phyloP scores from a whole-genome alignment of 176 grass and related monocot species.

The Eleusine coracana region DNA sequence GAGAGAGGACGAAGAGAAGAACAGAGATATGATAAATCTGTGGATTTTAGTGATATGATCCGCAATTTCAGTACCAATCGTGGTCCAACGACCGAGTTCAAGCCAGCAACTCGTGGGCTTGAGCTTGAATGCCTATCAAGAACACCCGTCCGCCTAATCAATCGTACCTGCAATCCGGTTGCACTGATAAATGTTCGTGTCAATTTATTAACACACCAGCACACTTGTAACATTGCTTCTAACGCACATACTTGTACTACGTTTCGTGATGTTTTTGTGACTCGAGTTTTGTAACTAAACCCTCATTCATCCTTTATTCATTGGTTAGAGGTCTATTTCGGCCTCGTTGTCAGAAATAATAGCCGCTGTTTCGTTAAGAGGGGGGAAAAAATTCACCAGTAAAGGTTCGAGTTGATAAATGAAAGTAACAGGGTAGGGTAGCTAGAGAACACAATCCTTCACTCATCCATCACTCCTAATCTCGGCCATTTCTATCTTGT shows the following conservation, averaged over 20 bases:
- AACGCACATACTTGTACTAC: no score
- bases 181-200: neutral
- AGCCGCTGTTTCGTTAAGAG: no score
- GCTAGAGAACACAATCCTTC: no score
- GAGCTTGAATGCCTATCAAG: neutral
- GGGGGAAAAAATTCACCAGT: no score
- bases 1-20: neutral
- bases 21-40: neutral
- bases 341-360: neutral
- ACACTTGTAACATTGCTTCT: no score
- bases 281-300: no score
- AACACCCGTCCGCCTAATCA: neutral
- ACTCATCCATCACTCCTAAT: no score
- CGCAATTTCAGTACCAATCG: neutral
- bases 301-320: neutral
- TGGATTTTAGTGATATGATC: neutral
- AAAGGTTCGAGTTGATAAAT: no score
- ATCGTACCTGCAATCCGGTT: slow-evolving; percentile 5
- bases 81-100: neutral
- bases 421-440: no score
- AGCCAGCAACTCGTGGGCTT: slow-evolving; percentile 2
- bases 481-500: no score
- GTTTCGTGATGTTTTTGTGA: no score
- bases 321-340: neutral
- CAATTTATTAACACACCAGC: neutral